Percentiles rank a stretch among this genome's conserved stretches.
phyloP scores from a whole-genome alignment of 1,284 basidiomycete species.

The Fomes fomentarius region DNA sequence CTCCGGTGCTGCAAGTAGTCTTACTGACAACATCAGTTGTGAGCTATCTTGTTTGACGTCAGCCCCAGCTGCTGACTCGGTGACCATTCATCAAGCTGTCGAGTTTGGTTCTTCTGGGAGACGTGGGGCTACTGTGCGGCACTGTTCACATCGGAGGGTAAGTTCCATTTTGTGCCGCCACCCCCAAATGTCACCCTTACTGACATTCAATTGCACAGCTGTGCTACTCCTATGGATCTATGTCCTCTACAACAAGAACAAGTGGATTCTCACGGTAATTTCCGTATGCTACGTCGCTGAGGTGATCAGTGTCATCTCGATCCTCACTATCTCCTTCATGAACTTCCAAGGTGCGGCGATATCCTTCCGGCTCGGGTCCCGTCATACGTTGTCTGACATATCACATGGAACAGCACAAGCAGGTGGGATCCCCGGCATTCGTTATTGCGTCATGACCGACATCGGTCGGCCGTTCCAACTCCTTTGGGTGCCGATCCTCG shows the following conservation, averaged over 20 bases:
- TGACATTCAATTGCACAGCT: slow-evolving; percentile 11
- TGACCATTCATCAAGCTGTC: slow-evolving; percentile 18
- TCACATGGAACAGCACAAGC: slow-evolving; percentile 14
- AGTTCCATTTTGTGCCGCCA: not conserved
- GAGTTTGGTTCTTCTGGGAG: slow-evolving; percentile 33
- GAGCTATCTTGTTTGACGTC: not conserved
- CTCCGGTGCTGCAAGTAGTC: not conserved
- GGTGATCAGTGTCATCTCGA: slow-evolving; percentile 19
- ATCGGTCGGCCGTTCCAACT: slow-evolving; percentile 21
- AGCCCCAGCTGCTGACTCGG: not conserved
- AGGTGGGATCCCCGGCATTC: slow-evolving; percentile 13
- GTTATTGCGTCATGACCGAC: slow-evolving; percentile 24
- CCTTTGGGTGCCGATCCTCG: slow-evolving; percentile 31
- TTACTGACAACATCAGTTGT: slow-evolving; percentile 12
- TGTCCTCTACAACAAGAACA: slow-evolving; percentile 30
- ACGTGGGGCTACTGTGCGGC: slow-evolving; percentile 30
- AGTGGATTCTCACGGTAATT: slow-evolving; percentile 22
- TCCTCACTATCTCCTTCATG: slow-evolving; percentile 23
- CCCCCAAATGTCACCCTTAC: not conserved
- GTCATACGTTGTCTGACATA: not conserved
- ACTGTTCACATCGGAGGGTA: slow-evolving; percentile 30
- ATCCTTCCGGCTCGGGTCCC: not conserved
- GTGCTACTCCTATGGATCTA: slow-evolving; percentile 32
- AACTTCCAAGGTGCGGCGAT: slow-evolving; percentile 17
- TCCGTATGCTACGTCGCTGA: slow-evolving; percentile 19